Conservation (phyloP, 495 filamentous ascomycete species). For the Amniculicola lignicola region DNA sequence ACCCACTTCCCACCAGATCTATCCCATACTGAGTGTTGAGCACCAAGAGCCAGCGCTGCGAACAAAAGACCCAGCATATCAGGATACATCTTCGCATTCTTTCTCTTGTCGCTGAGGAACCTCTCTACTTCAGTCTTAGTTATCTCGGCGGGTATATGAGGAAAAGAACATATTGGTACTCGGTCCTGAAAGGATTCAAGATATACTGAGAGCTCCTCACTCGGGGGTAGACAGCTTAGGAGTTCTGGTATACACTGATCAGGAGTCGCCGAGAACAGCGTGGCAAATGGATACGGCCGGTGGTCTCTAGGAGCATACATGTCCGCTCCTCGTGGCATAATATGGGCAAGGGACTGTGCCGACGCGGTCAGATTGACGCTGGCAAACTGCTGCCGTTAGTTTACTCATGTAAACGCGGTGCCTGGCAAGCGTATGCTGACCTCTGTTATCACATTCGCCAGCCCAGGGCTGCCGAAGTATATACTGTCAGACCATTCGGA, state of each 20-base stretch:
- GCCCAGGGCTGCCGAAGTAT: constrained; percentile 46
- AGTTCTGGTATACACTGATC: constrained; percentile 36
- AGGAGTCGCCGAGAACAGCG: constrained; percentile 38
- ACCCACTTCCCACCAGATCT: constrained; percentile 44
- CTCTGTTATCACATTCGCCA: constrained; percentile 46
- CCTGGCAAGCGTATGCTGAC: constrained; percentile 31
- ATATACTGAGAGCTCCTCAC: constrained; percentile 40
- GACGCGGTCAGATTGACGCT: constrained; percentile 33
- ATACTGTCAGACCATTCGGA: constrained; percentile 42
- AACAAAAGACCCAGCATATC: constrained; percentile 52
- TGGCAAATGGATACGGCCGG: constrained; percentile 42
- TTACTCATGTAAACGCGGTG: constrained; percentile 5
- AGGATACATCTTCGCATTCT: constrained; percentile 44
- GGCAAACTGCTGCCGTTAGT: constrained; percentile 45
- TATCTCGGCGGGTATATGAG: constrained; percentile 46
- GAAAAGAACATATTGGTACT: constrained; percentile 45
- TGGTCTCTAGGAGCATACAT: constrained; percentile 40
- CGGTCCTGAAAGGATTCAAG: constrained; percentile 46
- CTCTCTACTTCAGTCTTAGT: constrained; percentile 45
- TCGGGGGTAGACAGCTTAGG: constrained; percentile 39
- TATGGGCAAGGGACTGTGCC: constrained; percentile 37
- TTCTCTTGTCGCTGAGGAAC: constrained; percentile 43
- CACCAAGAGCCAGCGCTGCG: constrained; percentile 45
- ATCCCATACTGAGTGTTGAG: constrained; percentile 47
- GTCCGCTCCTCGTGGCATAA: constrained; percentile 42